Conservation (phyloP, 140 eudicot genomes). For the Cichorium intybus region DNA sequence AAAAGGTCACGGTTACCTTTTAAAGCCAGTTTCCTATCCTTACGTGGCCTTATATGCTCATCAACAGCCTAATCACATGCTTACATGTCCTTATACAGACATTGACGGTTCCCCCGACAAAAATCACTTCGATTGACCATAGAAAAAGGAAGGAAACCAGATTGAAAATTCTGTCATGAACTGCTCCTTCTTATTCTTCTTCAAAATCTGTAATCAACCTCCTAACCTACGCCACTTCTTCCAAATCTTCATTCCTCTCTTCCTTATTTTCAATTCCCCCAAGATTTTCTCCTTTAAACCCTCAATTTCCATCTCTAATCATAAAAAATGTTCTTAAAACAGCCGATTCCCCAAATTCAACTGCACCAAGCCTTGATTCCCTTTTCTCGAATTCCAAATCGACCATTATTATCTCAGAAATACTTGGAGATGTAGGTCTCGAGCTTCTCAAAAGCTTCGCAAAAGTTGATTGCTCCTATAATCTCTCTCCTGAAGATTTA, state of each 20-base stretch:
- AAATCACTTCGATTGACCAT: neutral
- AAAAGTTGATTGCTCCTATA: conserved; percentile 57
- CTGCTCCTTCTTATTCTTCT: neutral
- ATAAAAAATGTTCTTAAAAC: conserved; percentile 32
- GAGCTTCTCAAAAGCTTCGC: conserved; percentile 47
- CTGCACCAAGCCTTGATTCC: conserved; percentile 17
- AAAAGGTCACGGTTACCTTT: too few relatives aligned
- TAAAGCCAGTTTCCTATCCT: too few relatives aligned
- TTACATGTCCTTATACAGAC: neutral
- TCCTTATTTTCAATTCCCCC: neutral
- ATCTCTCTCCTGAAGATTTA: conserved; percentile 50
- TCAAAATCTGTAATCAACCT: conserved; percentile 1
- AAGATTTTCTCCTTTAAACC: neutral
- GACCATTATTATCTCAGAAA: conserved; percentile 68
- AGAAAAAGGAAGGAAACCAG: conserved; percentile 5
- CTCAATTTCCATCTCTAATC: neutral
- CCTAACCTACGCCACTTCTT: neutral
- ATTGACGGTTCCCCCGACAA: neutral
- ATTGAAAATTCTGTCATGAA: neutral
- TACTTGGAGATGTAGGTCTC: conserved; percentile 72
- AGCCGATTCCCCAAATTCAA: conserved; percentile 21
- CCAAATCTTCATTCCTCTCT: conserved; percentile 6
- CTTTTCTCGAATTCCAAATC: conserved; percentile 27
- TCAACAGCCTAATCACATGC: too few relatives aligned
- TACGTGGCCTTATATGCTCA: too few relatives aligned